A percentile compares a stretch with the other conserved stretches of the same genome.
Conservation (phyloP, 1,284 basidiomycete species). For the Melampsora larici-populina region DNA sequence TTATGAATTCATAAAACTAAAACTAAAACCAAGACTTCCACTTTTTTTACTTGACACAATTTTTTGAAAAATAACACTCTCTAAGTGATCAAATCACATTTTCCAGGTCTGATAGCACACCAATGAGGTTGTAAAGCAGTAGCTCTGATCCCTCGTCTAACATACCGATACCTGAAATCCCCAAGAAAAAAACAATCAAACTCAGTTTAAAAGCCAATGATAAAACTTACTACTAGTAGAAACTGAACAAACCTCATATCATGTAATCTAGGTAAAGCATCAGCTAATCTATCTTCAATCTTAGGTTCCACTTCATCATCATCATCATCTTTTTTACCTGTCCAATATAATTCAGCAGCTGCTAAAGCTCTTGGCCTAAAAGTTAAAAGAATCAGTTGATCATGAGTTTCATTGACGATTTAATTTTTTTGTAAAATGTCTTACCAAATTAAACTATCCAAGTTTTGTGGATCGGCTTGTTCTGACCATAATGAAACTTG, state of each 20-base stretch:
- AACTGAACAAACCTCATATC: slow-evolving; percentile 60
- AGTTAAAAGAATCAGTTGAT: too few species aligned
- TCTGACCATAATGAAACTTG: slow-evolving; percentile 74
- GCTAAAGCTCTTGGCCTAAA: slow-evolving; percentile 67
- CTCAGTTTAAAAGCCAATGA: neutral
- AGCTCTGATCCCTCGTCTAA: slow-evolving; percentile 65
- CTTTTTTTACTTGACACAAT: too few species aligned
- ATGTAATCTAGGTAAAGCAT: slow-evolving; percentile 72
- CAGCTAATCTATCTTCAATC: slow-evolving; percentile 55
- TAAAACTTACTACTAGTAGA: too few species aligned
- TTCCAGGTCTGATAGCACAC: slow-evolving; percentile 69
- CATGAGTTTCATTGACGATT: too few species aligned
- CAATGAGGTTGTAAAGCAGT: slow-evolving; percentile 73
- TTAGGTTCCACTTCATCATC: slow-evolving; percentile 52
- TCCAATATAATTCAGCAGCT: slow-evolving; percentile 78
- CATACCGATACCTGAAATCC: slow-evolving; percentile 58
- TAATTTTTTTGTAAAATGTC: too few species aligned
- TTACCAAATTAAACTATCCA: slow-evolving; percentile 68
- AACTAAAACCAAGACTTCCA: too few species aligned
- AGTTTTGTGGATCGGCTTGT: slow-evolving; percentile 67
- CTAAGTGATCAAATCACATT: slow-evolving; percentile 14
- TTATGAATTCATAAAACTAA: too few species aligned
- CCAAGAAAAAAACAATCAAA: neutral
- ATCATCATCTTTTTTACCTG: slow-evolving; percentile 58
- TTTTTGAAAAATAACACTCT: too few species aligned